These are phyloP conservation scores for Xylariomycetidae sp. DNA, from an alignment of 2,329 filamentous ascomycete species.

Conservation along the genomic window DNA sequence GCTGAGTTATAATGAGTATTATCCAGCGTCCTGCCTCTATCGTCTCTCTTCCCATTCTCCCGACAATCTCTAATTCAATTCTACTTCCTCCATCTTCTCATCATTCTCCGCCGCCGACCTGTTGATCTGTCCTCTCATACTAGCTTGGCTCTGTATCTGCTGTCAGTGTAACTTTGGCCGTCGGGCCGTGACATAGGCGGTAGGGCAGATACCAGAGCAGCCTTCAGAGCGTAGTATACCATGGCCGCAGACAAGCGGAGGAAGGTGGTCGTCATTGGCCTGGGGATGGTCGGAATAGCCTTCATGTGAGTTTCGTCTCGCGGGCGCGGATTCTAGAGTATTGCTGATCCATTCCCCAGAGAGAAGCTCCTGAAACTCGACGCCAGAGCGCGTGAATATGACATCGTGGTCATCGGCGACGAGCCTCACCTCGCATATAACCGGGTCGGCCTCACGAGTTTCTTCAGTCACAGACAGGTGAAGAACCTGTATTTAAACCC, in stretches of 20 bases:
- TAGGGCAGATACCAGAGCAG: background rate
- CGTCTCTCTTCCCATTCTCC: no score
- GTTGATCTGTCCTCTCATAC: no score
- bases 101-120: no score
- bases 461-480: slow-evolving; percentile 80
- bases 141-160: no score
- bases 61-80: no score
- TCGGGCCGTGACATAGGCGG: slow-evolving; percentile 12
- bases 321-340: no score
- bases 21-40: no score
- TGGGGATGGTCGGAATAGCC: slow-evolving; percentile 88
- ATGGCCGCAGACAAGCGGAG: slow-evolving; percentile 48
- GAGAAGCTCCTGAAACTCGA: slow-evolving; percentile 88
- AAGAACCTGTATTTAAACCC: slow-evolving; percentile 88
- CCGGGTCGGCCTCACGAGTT: slow-evolving; percentile 81
- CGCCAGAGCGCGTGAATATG: slow-evolving; percentile 67
- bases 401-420: slow-evolving; percentile 81
- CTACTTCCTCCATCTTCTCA: no score
- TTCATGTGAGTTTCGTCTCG: slow-evolving; percentile 64
- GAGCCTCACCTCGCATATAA: slow-evolving; percentile 88
- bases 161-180: no score
- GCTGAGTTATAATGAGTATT: no score
- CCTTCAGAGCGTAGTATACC: slow-evolving; percentile 26
- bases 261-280: slow-evolving; percentile 74
- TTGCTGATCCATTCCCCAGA: no score